phyloP scores from a whole-genome alignment of 345 rosid species.

The Linum lewisii region DNA sequence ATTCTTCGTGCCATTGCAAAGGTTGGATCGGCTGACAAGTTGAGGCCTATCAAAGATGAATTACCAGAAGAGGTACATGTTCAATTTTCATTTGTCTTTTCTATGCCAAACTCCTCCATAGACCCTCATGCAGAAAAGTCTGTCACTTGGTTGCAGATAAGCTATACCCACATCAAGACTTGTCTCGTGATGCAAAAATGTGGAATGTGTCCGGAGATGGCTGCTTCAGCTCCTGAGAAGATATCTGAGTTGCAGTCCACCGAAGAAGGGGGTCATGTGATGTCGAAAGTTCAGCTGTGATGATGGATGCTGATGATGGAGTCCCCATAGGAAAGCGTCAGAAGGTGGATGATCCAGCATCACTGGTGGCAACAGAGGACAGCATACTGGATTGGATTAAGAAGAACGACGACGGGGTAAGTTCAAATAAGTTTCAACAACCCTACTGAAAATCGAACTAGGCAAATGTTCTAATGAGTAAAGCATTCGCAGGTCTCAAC shows the following conservation, averaged over 20 bases:
- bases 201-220: constrained; percentile 20
- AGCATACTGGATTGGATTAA: constrained; percentile 23
- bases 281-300: constrained; percentile 8
- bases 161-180: constrained; percentile 31
- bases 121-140: not conserved
- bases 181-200: constrained; percentile 22
- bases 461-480: not conserved
- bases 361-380: constrained; percentile 19
- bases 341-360: constrained; percentile 13
- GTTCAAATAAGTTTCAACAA: constrained; percentile 3
- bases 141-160: constrained; percentile 20
- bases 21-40: constrained; percentile 34
- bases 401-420: constrained; percentile 32
- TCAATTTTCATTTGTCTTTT: not conserved
- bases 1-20: constrained; percentile 29
- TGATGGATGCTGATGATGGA: not conserved
- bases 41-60: constrained; percentile 37
- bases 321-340: constrained; percentile 24
- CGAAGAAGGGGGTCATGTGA: constrained; percentile 5
- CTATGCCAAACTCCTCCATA: not conserved
- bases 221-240: constrained; percentile 3
- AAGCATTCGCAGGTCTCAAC: constrained; percentile 22
- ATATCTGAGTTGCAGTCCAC: constrained; percentile 2
- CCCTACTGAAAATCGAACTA: not conserved
- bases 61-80: constrained; percentile 36